Evolutionary conservation across 345 rosid species (phyloP).

Genomic region (Populus davidiana): DNA sequence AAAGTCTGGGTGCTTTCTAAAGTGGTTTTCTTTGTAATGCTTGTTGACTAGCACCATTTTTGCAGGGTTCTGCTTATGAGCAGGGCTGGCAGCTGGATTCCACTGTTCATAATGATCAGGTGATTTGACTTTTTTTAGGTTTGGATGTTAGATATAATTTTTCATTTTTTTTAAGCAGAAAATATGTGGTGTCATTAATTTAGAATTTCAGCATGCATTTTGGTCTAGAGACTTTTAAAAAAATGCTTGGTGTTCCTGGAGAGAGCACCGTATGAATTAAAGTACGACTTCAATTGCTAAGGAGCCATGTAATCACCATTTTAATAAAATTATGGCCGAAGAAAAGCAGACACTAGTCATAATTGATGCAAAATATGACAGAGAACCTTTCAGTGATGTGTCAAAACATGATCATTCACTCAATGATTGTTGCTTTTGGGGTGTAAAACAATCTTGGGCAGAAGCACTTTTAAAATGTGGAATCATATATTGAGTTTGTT

Average conservation of each 20-base stretch:
- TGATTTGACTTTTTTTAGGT: constrained; percentile 16
- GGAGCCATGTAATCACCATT: background rate
- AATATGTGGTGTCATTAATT: background rate
- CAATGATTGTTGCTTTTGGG: background rate
- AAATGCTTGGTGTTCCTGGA: background rate
- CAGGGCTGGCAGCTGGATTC: constrained; percentile 79
- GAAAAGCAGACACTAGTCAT: background rate
- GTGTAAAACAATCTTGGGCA: background rate
- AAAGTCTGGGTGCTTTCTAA: constrained; percentile 3
- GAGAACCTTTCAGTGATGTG: background rate
- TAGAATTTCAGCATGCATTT: background rate
- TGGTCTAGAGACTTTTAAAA: background rate
- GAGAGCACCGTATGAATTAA: background rate
- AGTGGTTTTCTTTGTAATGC: constrained; percentile 16
- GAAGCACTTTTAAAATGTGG: background rate
- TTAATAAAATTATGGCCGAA: background rate
- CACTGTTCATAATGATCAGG: constrained; percentile 69
- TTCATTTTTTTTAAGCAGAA: background rate
- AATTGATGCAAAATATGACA: background rate
- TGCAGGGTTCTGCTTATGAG: constrained; percentile 78
- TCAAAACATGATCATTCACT: background rate
- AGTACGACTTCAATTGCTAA: background rate
- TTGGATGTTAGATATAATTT: background rate
- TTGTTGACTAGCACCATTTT: constrained; percentile 23
- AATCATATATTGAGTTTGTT: background rate